A percentile compares a stretch with the other conserved stretches of the same genome.
phyloP scores from a whole-genome alignment of 2,329 filamentous ascomycete species.

The Ilyonectria destructans region DNA sequence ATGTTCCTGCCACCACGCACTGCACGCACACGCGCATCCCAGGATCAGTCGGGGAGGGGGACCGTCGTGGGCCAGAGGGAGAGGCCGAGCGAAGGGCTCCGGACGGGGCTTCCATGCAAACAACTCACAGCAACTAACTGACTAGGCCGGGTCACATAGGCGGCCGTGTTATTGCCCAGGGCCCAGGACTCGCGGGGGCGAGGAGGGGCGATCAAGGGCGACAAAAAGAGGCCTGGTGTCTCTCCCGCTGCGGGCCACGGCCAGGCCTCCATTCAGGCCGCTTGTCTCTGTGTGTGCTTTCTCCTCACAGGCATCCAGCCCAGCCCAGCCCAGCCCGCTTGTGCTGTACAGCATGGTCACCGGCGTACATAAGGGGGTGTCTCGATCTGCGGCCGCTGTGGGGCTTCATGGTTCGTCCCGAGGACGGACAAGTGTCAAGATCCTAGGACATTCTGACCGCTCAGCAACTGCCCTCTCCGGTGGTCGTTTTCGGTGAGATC shows the following conservation, averaged over 20 bases:
- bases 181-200: neutral
- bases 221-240: conserved; percentile 34
- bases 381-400: conserved; percentile 60
- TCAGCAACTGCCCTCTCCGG: conserved; percentile 42
- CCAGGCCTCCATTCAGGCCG: conserved; percentile 34
- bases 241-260: conserved; percentile 52
- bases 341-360: conserved; percentile 36
- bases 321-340: conserved; percentile 34
- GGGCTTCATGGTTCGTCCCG: conserved; percentile 59
- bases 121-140: conserved; percentile 29
- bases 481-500: conserved; percentile 56
- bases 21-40: neutral
- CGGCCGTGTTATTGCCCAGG: conserved; percentile 49
- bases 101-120: conserved; percentile 33
- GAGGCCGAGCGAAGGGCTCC: conserved; percentile 2
- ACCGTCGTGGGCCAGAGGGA: neutral
- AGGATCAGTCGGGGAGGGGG: neutral
- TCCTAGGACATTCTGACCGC: conserved; percentile 52
- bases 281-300: neutral
- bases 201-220: neutral
- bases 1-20: neutral
- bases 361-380: conserved; percentile 50
- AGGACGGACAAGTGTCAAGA: conserved; percentile 57
- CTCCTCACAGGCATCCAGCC: conserved; percentile 11
- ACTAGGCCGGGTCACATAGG: conserved; percentile 40